Evolutionary conservation across 768 basidiomycete genomes (phyloP).

Genomic region (Macrolepiota albuminosa): DNA sequence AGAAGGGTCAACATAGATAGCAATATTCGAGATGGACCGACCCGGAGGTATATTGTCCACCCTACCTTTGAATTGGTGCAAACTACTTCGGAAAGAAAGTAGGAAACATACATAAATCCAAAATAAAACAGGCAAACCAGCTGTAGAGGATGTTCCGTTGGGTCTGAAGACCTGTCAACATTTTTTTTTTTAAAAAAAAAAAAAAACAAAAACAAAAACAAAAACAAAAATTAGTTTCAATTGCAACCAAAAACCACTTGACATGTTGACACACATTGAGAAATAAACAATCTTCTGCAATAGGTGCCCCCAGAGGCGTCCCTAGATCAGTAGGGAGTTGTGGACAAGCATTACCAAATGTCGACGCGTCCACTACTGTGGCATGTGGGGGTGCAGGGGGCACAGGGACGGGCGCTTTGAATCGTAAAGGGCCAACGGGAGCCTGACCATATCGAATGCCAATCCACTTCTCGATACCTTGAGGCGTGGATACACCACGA

Average conservation of each 20-base stretch:
- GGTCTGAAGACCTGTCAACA: constrained; percentile 32
- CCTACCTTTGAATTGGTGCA: constrained; percentile 23
- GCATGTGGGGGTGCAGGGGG: constrained; percentile 17
- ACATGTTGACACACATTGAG: constrained; percentile 40
- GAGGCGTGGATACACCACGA: constrained; percentile 35
- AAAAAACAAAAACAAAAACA: background rate
- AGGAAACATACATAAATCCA: constrained; percentile 29
- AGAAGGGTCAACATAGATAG: background rate
- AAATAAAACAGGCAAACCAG: constrained; percentile 32
- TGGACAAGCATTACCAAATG: constrained; percentile 54
- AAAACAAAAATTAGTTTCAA: background rate
- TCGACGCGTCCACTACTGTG: constrained; percentile 34
- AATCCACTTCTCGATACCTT: constrained; percentile 52
- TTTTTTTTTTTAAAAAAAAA: too few species aligned
- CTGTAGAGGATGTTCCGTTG: constrained; percentile 17
- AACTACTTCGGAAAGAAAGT: background rate
- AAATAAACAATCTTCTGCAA: constrained; percentile 50
- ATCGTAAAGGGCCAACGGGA: constrained; percentile 50
- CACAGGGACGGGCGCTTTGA: constrained; percentile 49
- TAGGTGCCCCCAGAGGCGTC: constrained; percentile 40
- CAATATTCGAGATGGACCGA: constrained; percentile 14
- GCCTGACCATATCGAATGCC: constrained; percentile 59
- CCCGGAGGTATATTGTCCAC: constrained; percentile 44
- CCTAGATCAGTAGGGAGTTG: constrained; percentile 36
- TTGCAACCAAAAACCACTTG: background rate